phyloP scores from a whole-genome alignment of 129 eudicot species.

The Mikania micrantha region DNA sequence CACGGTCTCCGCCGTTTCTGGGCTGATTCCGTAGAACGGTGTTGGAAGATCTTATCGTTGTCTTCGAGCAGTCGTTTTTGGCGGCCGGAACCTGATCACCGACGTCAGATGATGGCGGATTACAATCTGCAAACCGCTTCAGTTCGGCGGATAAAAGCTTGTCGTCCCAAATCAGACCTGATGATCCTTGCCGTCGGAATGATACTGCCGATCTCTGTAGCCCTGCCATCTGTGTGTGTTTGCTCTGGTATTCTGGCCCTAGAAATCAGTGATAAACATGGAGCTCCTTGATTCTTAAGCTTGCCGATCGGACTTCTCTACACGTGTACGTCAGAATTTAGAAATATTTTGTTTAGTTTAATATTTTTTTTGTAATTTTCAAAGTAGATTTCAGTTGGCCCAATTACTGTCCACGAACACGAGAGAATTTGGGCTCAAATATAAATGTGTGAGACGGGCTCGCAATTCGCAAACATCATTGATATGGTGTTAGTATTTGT shows the following conservation, averaged over 20 bases:
- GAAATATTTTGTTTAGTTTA: too few species aligned
- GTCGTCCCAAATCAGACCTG: conserved; percentile 82
- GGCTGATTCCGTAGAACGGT: conserved; percentile 51
- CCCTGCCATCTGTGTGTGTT: conserved; percentile 28
- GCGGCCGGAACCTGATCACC: neutral
- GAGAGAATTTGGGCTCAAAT: too few species aligned
- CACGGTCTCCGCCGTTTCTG: conserved; percentile 35
- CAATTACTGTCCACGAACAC: too few species aligned
- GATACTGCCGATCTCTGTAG: conserved; percentile 82
- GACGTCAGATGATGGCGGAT: conserved; percentile 7
- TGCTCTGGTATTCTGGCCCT: neutral
- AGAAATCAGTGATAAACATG: neutral
- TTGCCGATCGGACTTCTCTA: conserved; percentile 20
- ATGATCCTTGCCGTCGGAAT: conserved; percentile 79
- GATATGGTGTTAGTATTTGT: too few species aligned
- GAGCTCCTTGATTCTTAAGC: neutral
- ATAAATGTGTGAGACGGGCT: too few species aligned
- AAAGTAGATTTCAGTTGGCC: too few species aligned
- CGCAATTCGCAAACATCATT: too few species aligned
- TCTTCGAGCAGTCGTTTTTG: conserved; percentile 17
- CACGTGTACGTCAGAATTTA: conserved; percentile 10
- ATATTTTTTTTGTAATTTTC: too few species aligned
- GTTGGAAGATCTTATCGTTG: conserved; percentile 17
- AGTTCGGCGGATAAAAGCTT: conserved; percentile 37
- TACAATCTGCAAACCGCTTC: conserved; percentile 10